Evolutionary conservation across 1,139 yeast species (phyloP), one percentile per base, ranked within the genome.

Genomic region (Kodamaea sp.): DNA sequence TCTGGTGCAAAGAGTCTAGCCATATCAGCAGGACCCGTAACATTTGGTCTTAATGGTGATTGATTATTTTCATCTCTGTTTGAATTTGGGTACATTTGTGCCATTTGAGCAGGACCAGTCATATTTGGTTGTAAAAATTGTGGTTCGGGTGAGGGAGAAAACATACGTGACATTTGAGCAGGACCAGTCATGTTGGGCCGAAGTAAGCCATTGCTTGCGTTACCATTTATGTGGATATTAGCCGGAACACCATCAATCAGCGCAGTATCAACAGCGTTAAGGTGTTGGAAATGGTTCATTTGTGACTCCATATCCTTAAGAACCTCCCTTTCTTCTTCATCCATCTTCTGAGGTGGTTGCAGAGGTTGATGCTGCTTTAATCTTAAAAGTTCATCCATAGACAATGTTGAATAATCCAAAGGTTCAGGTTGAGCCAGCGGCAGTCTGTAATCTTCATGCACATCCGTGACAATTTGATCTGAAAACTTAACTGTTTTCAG

Each of bases 361-460:
- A 52, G 58, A 42, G 54, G 59, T 27, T 22, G 57, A 46, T 49
- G 47, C 50, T 52, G 50, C 45, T 60, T 45, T 50, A 81, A 58
- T 39, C 66, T 67, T 36, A 84, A 53, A 30, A 84, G 58, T 54
- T 84, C 86, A 50, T 81, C 86, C 92, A 84, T 84, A 2, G 90
- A 88, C 25, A 84, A 62, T 2, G 84, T 24, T 8, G 34, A 72
- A 39, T 75, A 68, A 54, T 84, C 92, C 24, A 81, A 45, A 34
- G 46, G 48, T 8, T 34, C 36, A 24, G 39, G 66, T 61, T 1
- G 63, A 54, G 10, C 53, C 53, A 15, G 44, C 34, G 8, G 64
- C 20, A 15, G 20, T 15, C 20, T 15, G 20, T 15, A 15, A 64
- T 7, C 67, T 56, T 63, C 65, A 47, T 72, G 75, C 29, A 70